phyloP scores from a whole-genome alignment of 2,329 filamentous ascomycete species.

The Beauveria sp. region DNA sequence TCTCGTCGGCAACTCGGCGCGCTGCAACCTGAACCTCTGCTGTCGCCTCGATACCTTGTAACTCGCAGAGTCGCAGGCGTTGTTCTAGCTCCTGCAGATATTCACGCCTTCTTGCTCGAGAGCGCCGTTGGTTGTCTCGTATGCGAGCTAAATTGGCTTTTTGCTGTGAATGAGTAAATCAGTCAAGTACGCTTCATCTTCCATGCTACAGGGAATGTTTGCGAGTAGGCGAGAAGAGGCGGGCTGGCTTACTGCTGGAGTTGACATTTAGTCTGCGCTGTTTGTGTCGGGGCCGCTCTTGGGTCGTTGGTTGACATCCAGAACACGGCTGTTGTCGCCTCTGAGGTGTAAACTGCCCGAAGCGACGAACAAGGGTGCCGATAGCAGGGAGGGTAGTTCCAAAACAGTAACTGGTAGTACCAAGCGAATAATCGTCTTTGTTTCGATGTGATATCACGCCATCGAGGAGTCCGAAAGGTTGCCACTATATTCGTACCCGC shows the following conservation, averaged over 20 bases:
- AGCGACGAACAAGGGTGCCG: no score
- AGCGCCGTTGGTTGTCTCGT: slow-evolving; percentile 69
- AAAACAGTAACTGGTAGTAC: background rate
- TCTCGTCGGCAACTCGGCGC: slow-evolving; percentile 61
- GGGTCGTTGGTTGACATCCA: background rate
- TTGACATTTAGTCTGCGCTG: slow-evolving; percentile 24
- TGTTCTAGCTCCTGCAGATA: slow-evolving; percentile 61
- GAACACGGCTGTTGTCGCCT: background rate
- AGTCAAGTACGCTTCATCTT: background rate
- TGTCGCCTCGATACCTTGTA: slow-evolving; percentile 58
- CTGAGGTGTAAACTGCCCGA: background rate
- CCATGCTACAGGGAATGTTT: no score
- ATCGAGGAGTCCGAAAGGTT: background rate
- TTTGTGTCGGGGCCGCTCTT: background rate
- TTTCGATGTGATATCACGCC: background rate
- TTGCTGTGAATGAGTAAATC: slow-evolving; percentile 19
- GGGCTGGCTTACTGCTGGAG: slow-evolving; percentile 22
- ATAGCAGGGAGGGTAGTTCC: background rate
- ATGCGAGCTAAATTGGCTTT: slow-evolving; percentile 47
- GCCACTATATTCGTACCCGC: background rate
- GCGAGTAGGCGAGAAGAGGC: background rate
- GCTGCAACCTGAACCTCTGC: slow-evolving; percentile 66
- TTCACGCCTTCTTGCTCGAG: slow-evolving; percentile 65
- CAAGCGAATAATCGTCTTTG: background rate
- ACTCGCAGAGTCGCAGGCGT: slow-evolving; percentile 54